A percentile compares a stretch with the other conserved stretches of the same genome.
Conservation (phyloP, 352 stramenopile species). For the Phytophthora pinifolia region DNA sequence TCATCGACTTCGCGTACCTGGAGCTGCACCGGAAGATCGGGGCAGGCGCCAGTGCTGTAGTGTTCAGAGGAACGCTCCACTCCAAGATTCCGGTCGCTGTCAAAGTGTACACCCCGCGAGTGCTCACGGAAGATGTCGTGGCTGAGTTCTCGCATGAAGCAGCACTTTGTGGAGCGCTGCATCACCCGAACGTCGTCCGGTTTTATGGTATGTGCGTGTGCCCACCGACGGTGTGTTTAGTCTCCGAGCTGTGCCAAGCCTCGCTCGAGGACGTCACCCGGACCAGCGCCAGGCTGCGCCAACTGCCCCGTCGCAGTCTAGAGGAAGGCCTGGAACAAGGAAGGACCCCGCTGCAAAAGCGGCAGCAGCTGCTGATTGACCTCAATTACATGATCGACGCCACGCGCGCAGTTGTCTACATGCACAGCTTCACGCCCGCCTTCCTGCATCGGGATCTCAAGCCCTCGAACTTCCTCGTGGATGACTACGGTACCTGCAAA, state of each 20-base stretch:
- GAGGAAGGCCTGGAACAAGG: conserved; percentile 13
- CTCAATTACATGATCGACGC: conserved; percentile 72
- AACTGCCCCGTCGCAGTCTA: conserved; percentile 15
- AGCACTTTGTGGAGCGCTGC: conserved; percentile 63
- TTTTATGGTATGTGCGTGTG: conserved; percentile 87
- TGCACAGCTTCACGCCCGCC: conserved; percentile 71
- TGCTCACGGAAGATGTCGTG: conserved; percentile 62
- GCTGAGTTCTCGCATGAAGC: conserved; percentile 84
- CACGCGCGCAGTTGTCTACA: conserved; percentile 59
- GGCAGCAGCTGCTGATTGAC: conserved; percentile 47
- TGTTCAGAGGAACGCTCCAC: conserved; percentile 66
- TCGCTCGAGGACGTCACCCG: conserved; percentile 46
- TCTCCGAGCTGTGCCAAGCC: conserved; percentile 57
- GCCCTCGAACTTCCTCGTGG: conserved; percentile 64
- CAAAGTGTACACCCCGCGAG: conserved; percentile 73
- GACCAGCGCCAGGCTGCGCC: conserved; percentile 24
- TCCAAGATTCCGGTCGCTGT: conserved; percentile 59
- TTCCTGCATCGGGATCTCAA: conserved; percentile 79
- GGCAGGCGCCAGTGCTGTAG: conserved; percentile 51
- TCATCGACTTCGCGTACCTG: conserved; percentile 67
- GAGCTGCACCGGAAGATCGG: conserved; percentile 50
- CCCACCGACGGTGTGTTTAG: conserved; percentile 70
- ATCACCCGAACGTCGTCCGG: conserved; percentile 80
- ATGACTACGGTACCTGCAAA: conserved; percentile 46
- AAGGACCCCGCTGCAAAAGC: conserved; percentile 21